Conservation (phyloP, 352 stramenopile genomes). For the Phytophthora crassamura region DNA sequence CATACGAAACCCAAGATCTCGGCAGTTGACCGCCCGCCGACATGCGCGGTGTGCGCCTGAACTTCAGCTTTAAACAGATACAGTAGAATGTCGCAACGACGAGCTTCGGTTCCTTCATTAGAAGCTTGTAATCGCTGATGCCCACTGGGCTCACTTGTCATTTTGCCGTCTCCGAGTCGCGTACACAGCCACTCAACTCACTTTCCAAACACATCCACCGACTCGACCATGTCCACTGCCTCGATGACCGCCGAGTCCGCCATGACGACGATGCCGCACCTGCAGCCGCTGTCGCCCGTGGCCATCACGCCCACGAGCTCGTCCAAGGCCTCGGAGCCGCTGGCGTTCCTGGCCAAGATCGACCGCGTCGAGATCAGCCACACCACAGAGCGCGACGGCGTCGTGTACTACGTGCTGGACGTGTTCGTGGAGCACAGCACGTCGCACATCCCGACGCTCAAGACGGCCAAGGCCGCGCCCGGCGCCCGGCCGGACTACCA, state of each 20-base stretch:
- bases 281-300: conserved; percentile 33
- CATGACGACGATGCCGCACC: conserved; percentile 24
- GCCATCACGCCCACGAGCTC: conserved; percentile 29
- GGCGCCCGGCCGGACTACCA: conserved; percentile 50
- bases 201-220: neutral
- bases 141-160: neutral
- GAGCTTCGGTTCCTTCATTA: no score
- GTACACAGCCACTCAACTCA: no score
- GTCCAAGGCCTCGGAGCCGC: conserved; percentile 36
- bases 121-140: no score
- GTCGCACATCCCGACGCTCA: conserved; percentile 66
- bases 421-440: conserved; percentile 57
- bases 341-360: conserved; percentile 45
- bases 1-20: no score
- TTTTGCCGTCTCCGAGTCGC: no score
- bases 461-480: conserved; percentile 31
- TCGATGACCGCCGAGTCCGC: conserved; percentile 31
- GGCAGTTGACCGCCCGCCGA: neutral
- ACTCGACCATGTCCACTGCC: conserved; percentile 2
- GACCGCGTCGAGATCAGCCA: conserved; percentile 55
- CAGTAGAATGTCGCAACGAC: no score
- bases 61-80: no score
- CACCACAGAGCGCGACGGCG: conserved; percentile 41
- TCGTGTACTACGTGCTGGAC: no score
- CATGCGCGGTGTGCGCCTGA: no score